phyloP scores from a whole-genome alignment of 768 basidiomycete genomes.

The Phallus indusiatus region DNA sequence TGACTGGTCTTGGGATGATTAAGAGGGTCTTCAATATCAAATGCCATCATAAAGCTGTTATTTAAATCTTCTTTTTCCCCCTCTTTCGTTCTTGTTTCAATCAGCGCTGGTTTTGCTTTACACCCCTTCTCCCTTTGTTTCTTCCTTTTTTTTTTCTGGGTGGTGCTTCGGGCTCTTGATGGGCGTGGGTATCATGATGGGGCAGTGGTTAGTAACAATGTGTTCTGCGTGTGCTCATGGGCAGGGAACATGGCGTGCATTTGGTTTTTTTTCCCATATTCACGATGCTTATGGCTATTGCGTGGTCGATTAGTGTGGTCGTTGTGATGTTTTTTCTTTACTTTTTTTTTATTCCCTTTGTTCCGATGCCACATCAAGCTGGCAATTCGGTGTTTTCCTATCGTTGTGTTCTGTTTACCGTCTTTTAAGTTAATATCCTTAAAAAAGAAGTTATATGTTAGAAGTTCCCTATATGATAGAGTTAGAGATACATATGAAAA shows the following conservation, averaged over 20 bases:
- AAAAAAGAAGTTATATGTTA: too few relatives aligned
- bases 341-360: neutral
- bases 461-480: too few relatives aligned
- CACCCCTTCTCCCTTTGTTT: neutral
- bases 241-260: neutral
- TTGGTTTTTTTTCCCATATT: neutral
- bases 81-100: neutral
- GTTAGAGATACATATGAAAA: too few relatives aligned
- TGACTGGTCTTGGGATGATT: slow-evolving; percentile 36
- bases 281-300: neutral
- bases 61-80: neutral
- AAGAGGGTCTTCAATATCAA: too few relatives aligned
- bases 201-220: too few relatives aligned
- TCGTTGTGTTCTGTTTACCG: too few relatives aligned
- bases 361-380: neutral
- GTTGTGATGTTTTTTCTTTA: neutral
- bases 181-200: neutral
- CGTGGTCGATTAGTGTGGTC: neutral
- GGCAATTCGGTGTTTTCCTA: neutral
- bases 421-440: too few relatives aligned
- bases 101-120: neutral
- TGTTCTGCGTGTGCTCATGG: neutral
- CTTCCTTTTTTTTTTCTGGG: neutral
- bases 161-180: neutral
- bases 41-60: too few relatives aligned